Base-by-base conservation (phyloP, 164 flowering plant species). In the Sextonia rubra region DNA sequence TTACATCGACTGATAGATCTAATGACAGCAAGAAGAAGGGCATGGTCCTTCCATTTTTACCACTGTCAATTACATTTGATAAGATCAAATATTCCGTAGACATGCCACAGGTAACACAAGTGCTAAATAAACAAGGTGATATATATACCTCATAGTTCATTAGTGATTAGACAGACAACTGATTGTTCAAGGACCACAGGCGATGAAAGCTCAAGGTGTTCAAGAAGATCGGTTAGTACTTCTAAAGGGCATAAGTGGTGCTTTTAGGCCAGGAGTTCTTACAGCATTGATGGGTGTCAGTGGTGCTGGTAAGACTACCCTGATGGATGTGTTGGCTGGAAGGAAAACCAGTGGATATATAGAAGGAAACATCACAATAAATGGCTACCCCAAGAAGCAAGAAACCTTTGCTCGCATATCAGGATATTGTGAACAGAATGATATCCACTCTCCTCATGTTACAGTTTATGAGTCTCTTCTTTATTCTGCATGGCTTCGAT, bases 211-310 rank as follows among this genome's bases (percentile, higher is more conserved):
- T 22, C 74, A 79, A 77, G 89, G 86, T 27, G 55, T 83, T 14
- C 14, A 47, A 32, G 83, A 79, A 60, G 84, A 85, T 32, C 75
- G 76, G 17, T 66, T 86, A 22, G 76, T 66, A 66, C 89, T 85
- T 73, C 62, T 86, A 18, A 84, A 83, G 69, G 83, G 85, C 30
- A 78, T 86, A 12, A 83, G 81, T 71, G 87, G 89, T 17, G 80
- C 85, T 47, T 86, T 86, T 48, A 83, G 86, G 77, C 89, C 89
- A 1, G 89, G 87, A 62, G 83, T 86, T 22, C 83, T 86, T 27
- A 86, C 87, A 66, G 89, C 87, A 69, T 68, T 85, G 44, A 86
- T 86, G 89, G 89, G 89, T 73, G 84, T 85, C 58, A 86, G 87
- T 78, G 87, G 87, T 26, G 89, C 89, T 63, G 89, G 89, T 15